phyloP scores from a whole-genome alignment of 2,329 filamentous ascomycete species.

The Chaetomium globosum region DNA sequence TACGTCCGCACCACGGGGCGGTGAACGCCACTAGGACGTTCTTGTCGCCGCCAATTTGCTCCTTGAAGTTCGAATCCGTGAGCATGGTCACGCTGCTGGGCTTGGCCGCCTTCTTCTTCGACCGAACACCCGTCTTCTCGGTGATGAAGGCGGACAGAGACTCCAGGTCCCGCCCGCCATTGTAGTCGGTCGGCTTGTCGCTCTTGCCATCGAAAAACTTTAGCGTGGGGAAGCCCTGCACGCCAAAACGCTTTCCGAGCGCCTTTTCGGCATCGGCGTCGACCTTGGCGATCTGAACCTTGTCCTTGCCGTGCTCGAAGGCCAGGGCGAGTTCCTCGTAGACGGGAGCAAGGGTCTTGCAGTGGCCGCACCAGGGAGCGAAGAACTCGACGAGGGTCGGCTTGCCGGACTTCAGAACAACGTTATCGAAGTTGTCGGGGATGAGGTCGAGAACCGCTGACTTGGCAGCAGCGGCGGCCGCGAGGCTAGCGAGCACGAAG shows the following conservation, averaged over 20 bases:
- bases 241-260: slow-evolving; percentile 81
- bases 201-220: slow-evolving; percentile 98
- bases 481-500: slow-evolving; percentile 60
- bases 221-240: slow-evolving; percentile 94
- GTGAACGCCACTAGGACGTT: slow-evolving; percentile 95
- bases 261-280: slow-evolving; percentile 88
- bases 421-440: slow-evolving; percentile 85
- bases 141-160: slow-evolving; percentile 77
- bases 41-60: slow-evolving; percentile 79
- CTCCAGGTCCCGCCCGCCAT: slow-evolving; percentile 82
- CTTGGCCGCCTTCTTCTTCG: slow-evolving; percentile 72
- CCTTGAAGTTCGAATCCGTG: slow-evolving; percentile 76
- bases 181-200: slow-evolving; percentile 81
- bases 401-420: slow-evolving; percentile 89
- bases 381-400: slow-evolving; percentile 98
- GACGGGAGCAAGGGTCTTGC: slow-evolving; percentile 92
- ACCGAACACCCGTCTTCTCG: slow-evolving; percentile 83
- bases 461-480: slow-evolving; percentile 63
- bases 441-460: slow-evolving; percentile 89
- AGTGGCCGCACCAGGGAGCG: slow-evolving; percentile 98
- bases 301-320: slow-evolving; percentile 70
- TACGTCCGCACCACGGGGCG: slow-evolving; percentile 97
- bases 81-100: slow-evolving; percentile 78
- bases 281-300: slow-evolving; percentile 90
- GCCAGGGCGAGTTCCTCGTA: slow-evolving; percentile 84